These are phyloP conservation scores for Nematodospora valgi DNA, from an alignment of 805 yeast genomes.

Conservation along the genomic window DNA sequence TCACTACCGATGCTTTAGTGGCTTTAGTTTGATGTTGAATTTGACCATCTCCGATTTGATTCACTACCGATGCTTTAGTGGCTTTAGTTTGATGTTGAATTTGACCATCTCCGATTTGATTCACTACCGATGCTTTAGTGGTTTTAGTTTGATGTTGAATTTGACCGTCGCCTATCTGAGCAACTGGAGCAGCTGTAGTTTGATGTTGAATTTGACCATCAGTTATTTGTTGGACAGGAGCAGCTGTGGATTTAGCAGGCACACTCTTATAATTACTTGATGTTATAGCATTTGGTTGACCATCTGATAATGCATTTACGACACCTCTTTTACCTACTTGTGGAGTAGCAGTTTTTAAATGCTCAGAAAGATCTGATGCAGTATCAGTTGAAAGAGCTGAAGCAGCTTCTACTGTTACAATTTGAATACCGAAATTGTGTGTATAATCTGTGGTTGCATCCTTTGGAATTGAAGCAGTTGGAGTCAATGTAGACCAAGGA, in stretches of 20 bases:
- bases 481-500: conserved; percentile 73
- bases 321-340: conserved; percentile 40
- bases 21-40: conserved; percentile 34
- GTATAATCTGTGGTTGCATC: conserved; percentile 58
- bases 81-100: conserved; percentile 44
- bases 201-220: conserved; percentile 47
- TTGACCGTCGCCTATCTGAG: conserved; percentile 42
- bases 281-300: conserved; percentile 35
- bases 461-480: conserved; percentile 46
- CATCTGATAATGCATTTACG: conserved; percentile 18
- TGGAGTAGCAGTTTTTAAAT: conserved; percentile 18
- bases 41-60: conserved; percentile 47
- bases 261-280: conserved; percentile 40
- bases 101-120: conserved; percentile 42
- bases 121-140: conserved; percentile 24
- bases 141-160: conserved; percentile 44
- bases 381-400: conserved; percentile 18
- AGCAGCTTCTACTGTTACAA: conserved; percentile 41
- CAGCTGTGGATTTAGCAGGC: conserved; percentile 28
- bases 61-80: conserved; percentile 24
- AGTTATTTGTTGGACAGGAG: conserved; percentile 36
- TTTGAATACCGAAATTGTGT: conserved; percentile 65
- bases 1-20: conserved; percentile 24
- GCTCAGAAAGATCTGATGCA: conserved; percentile 5
- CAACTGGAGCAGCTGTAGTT: conserved; percentile 31